Evolutionary conservation across 192 early-diverging fungal genomes (phyloP).

Genomic region (Entophlyctis helioformis): DNA sequence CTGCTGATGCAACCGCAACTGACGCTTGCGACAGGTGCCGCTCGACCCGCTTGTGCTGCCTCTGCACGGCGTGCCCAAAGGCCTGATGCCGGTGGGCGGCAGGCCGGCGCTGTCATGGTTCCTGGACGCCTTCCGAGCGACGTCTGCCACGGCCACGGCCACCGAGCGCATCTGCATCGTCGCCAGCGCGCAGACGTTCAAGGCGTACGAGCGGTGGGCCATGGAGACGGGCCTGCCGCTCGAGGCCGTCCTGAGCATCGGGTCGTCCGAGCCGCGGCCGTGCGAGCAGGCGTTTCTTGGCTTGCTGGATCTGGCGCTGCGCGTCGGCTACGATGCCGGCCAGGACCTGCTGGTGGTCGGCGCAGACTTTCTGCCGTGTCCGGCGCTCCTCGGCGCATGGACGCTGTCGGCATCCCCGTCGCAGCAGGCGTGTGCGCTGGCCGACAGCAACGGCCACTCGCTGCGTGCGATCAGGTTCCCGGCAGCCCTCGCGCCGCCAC

Average conservation of each 20-base stretch:
- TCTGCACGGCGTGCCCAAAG: constrained; percentile 23
- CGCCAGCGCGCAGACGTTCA: not conserved
- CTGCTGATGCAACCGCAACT: too few relatives aligned
- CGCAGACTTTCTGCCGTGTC: not conserved
- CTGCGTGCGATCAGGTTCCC: too few relatives aligned
- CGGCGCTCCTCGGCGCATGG: not conserved
- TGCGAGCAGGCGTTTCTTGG: not conserved
- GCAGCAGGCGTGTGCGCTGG: not conserved
- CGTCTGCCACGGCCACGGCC: too few relatives aligned
- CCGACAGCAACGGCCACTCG: too few relatives aligned
- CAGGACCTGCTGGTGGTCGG: not conserved
- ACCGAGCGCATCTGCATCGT: not conserved
- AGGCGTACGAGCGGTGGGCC: not conserved
- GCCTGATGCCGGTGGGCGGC: constrained; percentile 21
- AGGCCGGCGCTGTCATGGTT: constrained; percentile 23
- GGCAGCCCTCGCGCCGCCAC: too few relatives aligned
- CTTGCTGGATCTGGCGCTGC: not conserved
- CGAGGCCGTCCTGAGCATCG: not conserved
- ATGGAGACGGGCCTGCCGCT: not conserved
- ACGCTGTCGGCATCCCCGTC: not conserved
- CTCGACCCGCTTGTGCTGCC: too few relatives aligned
- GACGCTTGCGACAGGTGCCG: too few relatives aligned
- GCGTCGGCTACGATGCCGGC: not conserved
- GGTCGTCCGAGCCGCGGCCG: not conserved
- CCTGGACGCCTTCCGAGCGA: not conserved